Base-by-base conservation (phyloP, 139 green algal species). In the Auxenochlorella pyrenoidosa region DNA sequence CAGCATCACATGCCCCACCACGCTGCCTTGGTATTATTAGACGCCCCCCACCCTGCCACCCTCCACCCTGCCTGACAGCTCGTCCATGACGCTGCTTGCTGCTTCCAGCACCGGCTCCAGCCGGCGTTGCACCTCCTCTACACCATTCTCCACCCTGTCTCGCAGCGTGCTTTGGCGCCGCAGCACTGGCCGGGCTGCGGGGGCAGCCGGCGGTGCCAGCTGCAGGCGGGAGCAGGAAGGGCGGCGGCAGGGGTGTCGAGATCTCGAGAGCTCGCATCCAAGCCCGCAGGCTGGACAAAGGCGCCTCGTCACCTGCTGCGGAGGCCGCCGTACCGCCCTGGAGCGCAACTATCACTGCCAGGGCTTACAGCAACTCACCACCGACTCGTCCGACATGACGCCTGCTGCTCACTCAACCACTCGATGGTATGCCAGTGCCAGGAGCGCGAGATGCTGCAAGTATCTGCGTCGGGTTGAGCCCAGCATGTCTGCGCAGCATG, bases 101-200 rank as follows among this genome's bases (percentile, higher is more conserved):
- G 63, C 66, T 16, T 60, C 40, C 63, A 85, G 40, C 40, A 85
- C 36, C 60, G 80, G 63, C 40, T 63, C 60, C 80, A 85, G 40
- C 26, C 63, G 80, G 36, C 34, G 70, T 3, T 76, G 70, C 34
- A 76, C 0, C 34, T 47, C 34, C 1, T 47, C 12, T 13, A 26
- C 34, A 13, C 18, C 36, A 26, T 6, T 32, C 34, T 76, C 70
- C 70, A 76, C 34, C n/a, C 70, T 16, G 34, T 41, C n/a, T 12
- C 34, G 70, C 70, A 76, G 34, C 34, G 70, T 76, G 70, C n/a
- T 26, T 19, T 76, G 70, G 34, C 70, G 70, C 34, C n/a, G 22
- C 24, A 71, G 28, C 2, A 71, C 3, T 13, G 63, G 26, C 63
- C 63, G 63, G 63, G 34, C 30, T 30, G 70, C 6, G 5, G 34